These are phyloP conservation scores for Elsinoe perseae DNA, from an alignment of 2,329 filamentous ascomycete genomes.

Conservation along the genomic window DNA sequence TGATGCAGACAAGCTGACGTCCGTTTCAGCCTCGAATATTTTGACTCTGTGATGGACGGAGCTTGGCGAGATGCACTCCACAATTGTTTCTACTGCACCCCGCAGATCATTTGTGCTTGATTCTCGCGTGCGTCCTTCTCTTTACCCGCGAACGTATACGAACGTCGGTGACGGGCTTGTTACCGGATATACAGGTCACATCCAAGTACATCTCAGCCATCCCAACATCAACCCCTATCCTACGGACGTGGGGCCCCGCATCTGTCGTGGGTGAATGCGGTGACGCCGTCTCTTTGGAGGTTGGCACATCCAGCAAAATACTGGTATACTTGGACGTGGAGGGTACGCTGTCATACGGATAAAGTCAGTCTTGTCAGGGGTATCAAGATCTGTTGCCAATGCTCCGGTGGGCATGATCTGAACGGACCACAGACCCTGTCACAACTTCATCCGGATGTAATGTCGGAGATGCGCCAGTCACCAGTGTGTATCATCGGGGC, in stretches of 20 bases:
- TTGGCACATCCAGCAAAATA: not conserved
- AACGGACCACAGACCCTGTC: not conserved
- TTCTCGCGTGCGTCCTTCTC: not conserved
- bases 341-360: not conserved
- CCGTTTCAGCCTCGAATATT: not conserved
- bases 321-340: no score
- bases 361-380: slow-evolving; percentile 1
- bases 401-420: not conserved
- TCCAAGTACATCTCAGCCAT: not conserved
- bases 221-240: not conserved
- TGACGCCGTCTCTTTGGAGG: not conserved
- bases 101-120: not conserved
- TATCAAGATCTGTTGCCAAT: not conserved
- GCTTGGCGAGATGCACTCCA: slow-evolving; percentile 5
- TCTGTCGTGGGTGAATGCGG: not conserved
- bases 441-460: not conserved
- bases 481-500: slow-evolving; percentile 35
- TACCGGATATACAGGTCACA: not conserved
- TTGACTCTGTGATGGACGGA: not conserved
- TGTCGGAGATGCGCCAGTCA: not conserved
- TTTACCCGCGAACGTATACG: not conserved
- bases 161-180: not conserved
- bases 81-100: not conserved
- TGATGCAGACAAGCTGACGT: not conserved
- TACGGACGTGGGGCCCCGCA: not conserved